These are phyloP conservation scores for Russula lepida DNA, from an alignment of 768 basidiomycete species.

Conservation along the genomic window DNA sequence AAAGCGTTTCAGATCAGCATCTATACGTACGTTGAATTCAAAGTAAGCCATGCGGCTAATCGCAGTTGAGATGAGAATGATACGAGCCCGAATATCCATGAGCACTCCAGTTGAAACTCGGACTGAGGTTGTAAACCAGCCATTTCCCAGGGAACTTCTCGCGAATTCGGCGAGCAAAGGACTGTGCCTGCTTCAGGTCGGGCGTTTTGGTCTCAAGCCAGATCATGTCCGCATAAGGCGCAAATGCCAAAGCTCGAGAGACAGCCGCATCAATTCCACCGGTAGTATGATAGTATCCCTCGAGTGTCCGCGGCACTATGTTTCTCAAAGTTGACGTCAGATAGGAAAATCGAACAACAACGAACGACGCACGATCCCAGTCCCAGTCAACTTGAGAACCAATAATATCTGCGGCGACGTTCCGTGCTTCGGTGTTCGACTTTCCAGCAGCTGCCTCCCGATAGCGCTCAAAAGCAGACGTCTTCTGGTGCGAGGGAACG, in stretches of 20 bases:
- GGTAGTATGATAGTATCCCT: slow-evolving; percentile 86
- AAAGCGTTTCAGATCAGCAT: slow-evolving; percentile 72
- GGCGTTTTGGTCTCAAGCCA: slow-evolving; percentile 95
- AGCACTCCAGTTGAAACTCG: slow-evolving; percentile 88
- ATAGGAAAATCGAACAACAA: neutral
- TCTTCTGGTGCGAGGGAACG: slow-evolving; percentile 41
- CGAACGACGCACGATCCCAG: slow-evolving; percentile 65
- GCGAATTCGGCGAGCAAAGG: slow-evolving; percentile 69
- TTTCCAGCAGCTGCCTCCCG: slow-evolving; percentile 48
- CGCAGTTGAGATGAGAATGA: neutral
- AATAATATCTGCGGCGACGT: slow-evolving; percentile 64
- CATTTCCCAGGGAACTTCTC: slow-evolving; percentile 69
- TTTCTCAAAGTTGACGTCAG: neutral
- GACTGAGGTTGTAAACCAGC: slow-evolving; percentile 91
- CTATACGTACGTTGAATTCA: slow-evolving; percentile 32
- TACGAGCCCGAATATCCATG: slow-evolving; percentile 66
- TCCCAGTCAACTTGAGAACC: slow-evolving; percentile 75
- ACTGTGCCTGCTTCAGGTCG: slow-evolving; percentile 67
- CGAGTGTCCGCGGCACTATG: slow-evolving; percentile 75
- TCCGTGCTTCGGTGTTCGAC: slow-evolving; percentile 64
- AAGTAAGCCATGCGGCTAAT: neutral
- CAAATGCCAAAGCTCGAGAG: slow-evolving; percentile 69
- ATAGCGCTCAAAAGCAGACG: slow-evolving; percentile 50
- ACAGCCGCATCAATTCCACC: slow-evolving; percentile 78
- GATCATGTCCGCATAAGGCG: slow-evolving; percentile 80